Evolutionary conservation across 2,329 filamentous ascomycete species (phyloP).

Genomic region (Fusarium sacchari): DNA sequence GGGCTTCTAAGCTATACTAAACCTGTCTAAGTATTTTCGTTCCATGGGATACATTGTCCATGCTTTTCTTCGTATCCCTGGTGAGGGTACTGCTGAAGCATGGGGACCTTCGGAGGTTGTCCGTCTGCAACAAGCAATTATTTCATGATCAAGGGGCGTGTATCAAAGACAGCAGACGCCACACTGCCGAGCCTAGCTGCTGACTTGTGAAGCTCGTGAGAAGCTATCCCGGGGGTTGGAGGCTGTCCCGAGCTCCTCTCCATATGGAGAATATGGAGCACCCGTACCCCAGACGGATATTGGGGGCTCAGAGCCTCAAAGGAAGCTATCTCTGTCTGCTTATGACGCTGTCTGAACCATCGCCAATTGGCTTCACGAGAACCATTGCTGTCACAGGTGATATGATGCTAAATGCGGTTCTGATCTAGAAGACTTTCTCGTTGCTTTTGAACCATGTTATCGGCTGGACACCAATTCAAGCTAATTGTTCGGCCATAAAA

Average conservation of each 20-base stretch:
- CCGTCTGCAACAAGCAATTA: constrained; percentile 24
- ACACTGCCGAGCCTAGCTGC: constrained; percentile 7
- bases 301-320: constrained; percentile 2
- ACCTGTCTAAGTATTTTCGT: neutral
- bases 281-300: constrained; percentile 21
- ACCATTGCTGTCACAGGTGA: neutral
- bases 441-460: neutral
- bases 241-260: constrained; percentile 12
- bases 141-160: constrained; percentile 16
- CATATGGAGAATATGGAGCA: constrained; percentile 6
- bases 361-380: neutral
- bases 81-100: constrained; percentile 14
- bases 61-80: neutral
- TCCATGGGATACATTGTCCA: too few relatives aligned
- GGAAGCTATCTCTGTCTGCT: neutral
- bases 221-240: constrained; percentile 21
- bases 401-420: neutral
- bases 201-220: constrained; percentile 12
- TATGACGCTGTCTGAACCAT: neutral
- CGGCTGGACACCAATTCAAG: neutral
- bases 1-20: neutral
- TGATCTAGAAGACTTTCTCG: neutral
- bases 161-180: constrained; percentile 2
- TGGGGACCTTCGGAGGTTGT: constrained; percentile 34
- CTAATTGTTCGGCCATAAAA: constrained; percentile 9